A percentile compares a stretch with the other conserved stretches of the same genome.
These are phyloP conservation scores for Penicillium goetzii DNA, from an alignment of 495 filamentous ascomycete species.

Conservation along the genomic window DNA sequence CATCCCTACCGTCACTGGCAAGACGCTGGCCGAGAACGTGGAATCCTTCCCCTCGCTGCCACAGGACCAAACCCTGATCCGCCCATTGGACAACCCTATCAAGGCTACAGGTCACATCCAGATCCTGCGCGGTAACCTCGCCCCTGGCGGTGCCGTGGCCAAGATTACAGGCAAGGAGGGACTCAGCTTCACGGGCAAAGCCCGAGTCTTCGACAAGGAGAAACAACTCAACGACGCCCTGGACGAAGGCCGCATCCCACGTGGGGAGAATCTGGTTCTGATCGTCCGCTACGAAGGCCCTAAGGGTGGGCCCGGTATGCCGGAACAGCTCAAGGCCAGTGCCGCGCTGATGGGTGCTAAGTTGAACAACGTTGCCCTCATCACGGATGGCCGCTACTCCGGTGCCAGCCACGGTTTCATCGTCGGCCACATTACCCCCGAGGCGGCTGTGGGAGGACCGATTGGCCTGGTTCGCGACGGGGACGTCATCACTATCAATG, in stretches of 20 bases:
- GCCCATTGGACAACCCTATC: slow-evolving; percentile 79
- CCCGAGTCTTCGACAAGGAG: slow-evolving; percentile 92
- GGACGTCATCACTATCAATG: slow-evolving; percentile 86
- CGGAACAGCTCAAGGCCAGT: slow-evolving; percentile 89
- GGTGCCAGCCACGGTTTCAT: slow-evolving; percentile 96
- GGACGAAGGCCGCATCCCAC: slow-evolving; percentile 69
- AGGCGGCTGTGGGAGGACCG: slow-evolving; percentile 82
- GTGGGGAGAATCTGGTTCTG: slow-evolving; percentile 82
- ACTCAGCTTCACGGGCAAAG: slow-evolving; percentile 76
- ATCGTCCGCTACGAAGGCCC: slow-evolving; percentile 96
- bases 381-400: slow-evolving; percentile 91
- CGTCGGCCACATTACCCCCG: slow-evolving; percentile 91
- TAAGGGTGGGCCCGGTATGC: slow-evolving; percentile 96
- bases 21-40: slow-evolving; percentile 87
- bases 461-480: slow-evolving; percentile 81
- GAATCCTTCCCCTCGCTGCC: slow-evolving; percentile 77
- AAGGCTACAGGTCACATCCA: slow-evolving; percentile 88
- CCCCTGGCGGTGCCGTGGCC: slow-evolving; percentile 89
- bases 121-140: slow-evolving; percentile 86
- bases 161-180: slow-evolving; percentile 99
- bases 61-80: slow-evolving; percentile 83
- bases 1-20: slow-evolving; percentile 90
- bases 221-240: slow-evolving; percentile 75
- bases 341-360: slow-evolving; percentile 93
- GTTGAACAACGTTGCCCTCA: slow-evolving; percentile 83